Percentiles rank a stretch among this genome's conserved stretches.
phyloP scores from a whole-genome alignment of 2,329 filamentous ascomycete genomes.

The Microsporum canis region DNA sequence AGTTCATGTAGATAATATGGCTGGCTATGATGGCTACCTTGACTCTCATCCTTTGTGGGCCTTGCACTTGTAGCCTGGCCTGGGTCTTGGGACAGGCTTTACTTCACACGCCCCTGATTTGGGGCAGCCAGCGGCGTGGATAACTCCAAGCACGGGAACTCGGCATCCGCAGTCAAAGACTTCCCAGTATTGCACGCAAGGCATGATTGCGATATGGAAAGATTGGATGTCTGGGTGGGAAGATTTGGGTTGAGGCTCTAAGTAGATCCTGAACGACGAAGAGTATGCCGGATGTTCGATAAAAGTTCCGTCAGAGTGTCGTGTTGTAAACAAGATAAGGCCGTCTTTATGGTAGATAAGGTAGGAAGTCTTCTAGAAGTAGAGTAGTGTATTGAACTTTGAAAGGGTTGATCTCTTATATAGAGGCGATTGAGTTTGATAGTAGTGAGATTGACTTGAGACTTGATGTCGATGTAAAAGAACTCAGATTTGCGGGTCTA shows the following conservation, averaged over 20 bases:
- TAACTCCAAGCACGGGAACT: neutral
- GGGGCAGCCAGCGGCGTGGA: neutral
- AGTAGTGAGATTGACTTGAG: neutral
- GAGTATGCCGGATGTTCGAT: no score
- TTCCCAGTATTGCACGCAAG: constrained; percentile 13
- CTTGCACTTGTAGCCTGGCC: neutral
- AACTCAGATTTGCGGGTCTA: constrained; percentile 5
- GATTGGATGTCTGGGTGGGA: neutral
- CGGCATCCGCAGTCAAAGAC: constrained; percentile 13
- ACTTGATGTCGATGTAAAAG: constrained; percentile 1
- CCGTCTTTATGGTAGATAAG: neutral
- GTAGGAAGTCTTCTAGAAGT: neutral
- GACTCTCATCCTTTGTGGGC: neutral
- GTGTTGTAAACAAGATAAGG: neutral
- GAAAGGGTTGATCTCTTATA: neutral
- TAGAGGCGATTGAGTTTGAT: constrained; percentile 5
- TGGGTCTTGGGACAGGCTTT: neutral
- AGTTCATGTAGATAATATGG: neutral
- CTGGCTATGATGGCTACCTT: neutral
- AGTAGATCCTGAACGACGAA: neutral
- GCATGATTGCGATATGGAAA: constrained; percentile 6
- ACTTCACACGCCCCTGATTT: neutral
- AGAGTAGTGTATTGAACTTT: neutral
- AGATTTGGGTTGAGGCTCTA: neutral
- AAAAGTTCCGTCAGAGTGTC: no score